Evolutionary conservation across 2,329 filamentous ascomycete species (phyloP), one percentile per base, ranked within the genome.

Genomic region (Colletotrichum sp.): DNA sequence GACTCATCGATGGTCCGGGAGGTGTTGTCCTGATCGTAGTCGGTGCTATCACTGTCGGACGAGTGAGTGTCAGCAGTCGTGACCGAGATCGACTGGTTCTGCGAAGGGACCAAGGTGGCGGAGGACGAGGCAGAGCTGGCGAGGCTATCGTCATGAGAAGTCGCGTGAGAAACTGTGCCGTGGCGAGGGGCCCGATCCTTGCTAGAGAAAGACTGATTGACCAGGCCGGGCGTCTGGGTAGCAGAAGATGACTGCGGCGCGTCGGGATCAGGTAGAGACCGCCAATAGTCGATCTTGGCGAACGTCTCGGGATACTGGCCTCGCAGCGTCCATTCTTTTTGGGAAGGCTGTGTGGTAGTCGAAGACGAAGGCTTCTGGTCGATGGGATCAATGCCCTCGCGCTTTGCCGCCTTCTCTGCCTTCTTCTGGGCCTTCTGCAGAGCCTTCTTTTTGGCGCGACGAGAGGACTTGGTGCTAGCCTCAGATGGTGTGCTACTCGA

Each of bases 381-480:
- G 30, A 30, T 21, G 24, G 65, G 18, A 55, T 43, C 21, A 15
- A 58, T 24, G 16, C 24, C 24, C 32, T 72, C 69, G 18, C 62
- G 62, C 13, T 67, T 62, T 38, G 61, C 18, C 15, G 62, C 62
- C 62, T 72, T 75, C 26, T 75, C 55, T 28, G 69, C 73, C 55
- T 75, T 66, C 38, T 72, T 75, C 38, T 75, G 61, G 5, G 62
- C 73, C 55, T 74, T 74, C 52, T 71, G 64, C n/a, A 66, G 58
- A 4, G 60, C 71, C 21, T 75, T 72, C 56, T 72, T 66, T 8
- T 75, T 62, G 16, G 73, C 56, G 62, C 73, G 66, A 13, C 73
- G 73, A 5, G 62, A 71, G 16, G 73, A 24, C 16, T 66, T 71
- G 56, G 30, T 72, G n/a, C 55, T 64, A 12, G 18, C 34, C n/a